Base-by-base conservation (phyloP, 192 early-diverging fungal genomes). In the Thoreauomyces humboldtii region DNA sequence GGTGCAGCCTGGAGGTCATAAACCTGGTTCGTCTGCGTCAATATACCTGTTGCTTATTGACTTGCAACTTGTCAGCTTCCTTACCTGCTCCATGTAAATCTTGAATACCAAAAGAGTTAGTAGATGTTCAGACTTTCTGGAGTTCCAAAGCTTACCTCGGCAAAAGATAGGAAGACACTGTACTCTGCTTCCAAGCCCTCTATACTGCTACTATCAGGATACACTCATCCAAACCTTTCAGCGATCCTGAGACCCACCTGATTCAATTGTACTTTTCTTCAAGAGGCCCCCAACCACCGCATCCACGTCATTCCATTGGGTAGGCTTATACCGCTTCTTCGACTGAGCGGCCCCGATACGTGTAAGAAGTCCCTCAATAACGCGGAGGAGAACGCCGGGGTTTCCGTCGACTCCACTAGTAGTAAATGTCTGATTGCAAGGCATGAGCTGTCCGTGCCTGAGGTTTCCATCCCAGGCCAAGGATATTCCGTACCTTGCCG, bases 61-160 rank as follows among this genome's bases (percentile, higher is more conserved):
- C n/a, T n/a, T n/a, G n/a, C n/a, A n/a, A n/a, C n/a, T n/a, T n/a
- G n/a, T 12, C 38, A 41, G 38, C 9, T 41, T 17, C 9, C 25
- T 19, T 22, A 65, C 54, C 27, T 57, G 64, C 9, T 55, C 64
- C 28, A 65, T 31, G 42, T 57, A 65, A 22, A 58, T 36, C 37
- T 61, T 9, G 9, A 41, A 41, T 41, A n/a, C n/a, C n/a, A n/a
- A n/a, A n/a, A n/a, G n/a, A n/a, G n/a, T n/a, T n/a, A n/a, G n/a
- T n/a, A n/a, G n/a, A n/a, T n/a, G n/a, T n/a, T n/a, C n/a, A n/a
- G n/a, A n/a, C n/a, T n/a, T n/a, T n/a, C n/a, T n/a, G n/a, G n/a
- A n/a, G n/a, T n/a, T n/a, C n/a, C n/a, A n/a, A n/a, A n/a, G 11
- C 38, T 46, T 48, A 61, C 61, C 56, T 67, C 65, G 14, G 65